Conservation (phyloP, 331 rosid species). For the Prunus yedoensis region DNA sequence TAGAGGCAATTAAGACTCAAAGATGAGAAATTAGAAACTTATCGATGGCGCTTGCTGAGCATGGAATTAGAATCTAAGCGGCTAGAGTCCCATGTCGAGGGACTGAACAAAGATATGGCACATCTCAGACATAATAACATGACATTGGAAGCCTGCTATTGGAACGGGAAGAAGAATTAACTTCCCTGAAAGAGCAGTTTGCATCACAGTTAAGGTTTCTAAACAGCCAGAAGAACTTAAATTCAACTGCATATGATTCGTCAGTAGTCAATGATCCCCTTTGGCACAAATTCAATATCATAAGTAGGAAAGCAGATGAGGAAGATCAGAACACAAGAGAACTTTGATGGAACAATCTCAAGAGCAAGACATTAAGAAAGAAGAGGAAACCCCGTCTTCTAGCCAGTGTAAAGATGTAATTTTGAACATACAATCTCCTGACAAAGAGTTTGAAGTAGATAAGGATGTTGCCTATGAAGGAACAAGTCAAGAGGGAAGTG, state of each 20-base stretch:
- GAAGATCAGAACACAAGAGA: constrained; percentile 45
- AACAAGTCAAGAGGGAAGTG: constrained; percentile 40
- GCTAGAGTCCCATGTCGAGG: constrained; percentile 67
- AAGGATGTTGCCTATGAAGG: constrained; percentile 37
- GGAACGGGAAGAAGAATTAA: constrained; percentile 60
- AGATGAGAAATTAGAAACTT: constrained; percentile 82
- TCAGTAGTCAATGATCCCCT: too few species aligned
- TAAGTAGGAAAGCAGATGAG: constrained; percentile 40
- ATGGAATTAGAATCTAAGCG: constrained; percentile 79
- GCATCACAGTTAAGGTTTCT: constrained; percentile 47
- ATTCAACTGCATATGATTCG: too few species aligned
- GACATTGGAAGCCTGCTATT: constrained; percentile 60
- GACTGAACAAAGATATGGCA: constrained; percentile 60
- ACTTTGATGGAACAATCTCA: constrained; percentile 24
- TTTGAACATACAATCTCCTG: constrained; percentile 53
- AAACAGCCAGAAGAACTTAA: constrained; percentile 24
- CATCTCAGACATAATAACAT: constrained; percentile 71
- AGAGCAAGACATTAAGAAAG: constrained; percentile 42
- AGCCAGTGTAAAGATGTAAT: constrained; percentile 23
- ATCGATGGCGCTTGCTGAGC: constrained; percentile 79
- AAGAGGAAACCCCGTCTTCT: constrained; percentile 30
- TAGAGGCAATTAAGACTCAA: constrained; percentile 78
- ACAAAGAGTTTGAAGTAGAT: constrained; percentile 50
- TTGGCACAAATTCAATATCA: constrained; percentile 31
- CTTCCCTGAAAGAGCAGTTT: constrained; percentile 60